Evolutionary conservation across 31 red algal species (phyloP).

Genomic region (Odonthalia washingtoniensis): DNA sequence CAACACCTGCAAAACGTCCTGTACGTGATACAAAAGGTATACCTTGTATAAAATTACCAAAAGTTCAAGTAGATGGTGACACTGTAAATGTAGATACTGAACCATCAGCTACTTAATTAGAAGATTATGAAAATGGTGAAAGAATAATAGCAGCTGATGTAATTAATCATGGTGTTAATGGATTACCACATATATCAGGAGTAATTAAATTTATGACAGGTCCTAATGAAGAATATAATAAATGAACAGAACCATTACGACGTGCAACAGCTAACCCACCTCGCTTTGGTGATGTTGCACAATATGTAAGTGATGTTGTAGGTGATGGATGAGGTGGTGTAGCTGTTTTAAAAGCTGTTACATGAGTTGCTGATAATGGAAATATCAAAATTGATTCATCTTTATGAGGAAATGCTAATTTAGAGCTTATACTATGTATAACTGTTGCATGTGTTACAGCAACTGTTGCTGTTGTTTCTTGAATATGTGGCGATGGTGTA

Average conservation of each 20-base stretch:
- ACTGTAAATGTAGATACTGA: not conserved
- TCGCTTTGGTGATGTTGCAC: not conserved
- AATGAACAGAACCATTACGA: not conserved
- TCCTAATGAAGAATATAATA: not conserved
- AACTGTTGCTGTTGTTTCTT: not conserved
- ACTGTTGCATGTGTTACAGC: not conserved
- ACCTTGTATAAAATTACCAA: not conserved
- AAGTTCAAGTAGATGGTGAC: too few relatives aligned
- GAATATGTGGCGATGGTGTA: not conserved
- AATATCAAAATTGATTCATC: not conserved
- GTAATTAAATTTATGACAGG: not conserved
- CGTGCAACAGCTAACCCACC: not conserved
- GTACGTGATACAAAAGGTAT: constrained; percentile 61
- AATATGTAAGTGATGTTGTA: not conserved
- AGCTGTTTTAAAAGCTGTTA: not conserved
- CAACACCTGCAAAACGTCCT: constrained; percentile 38
- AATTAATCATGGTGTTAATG: constrained; percentile 3
- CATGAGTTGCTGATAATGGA: not conserved
- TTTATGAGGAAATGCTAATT: not conserved
- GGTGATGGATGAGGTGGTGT: not conserved
- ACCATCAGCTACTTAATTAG: constrained; percentile 34
- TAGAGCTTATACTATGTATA: not conserved
- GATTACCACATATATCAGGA: not conserved
- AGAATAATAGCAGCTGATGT: not conserved
- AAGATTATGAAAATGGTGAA: not conserved